Percentiles rank a stretch among this genome's conserved stretches.
These are phyloP conservation scores for Fusarium circinatum DNA, from an alignment of 2,329 filamentous ascomycete species.

Conservation along the genomic window DNA sequence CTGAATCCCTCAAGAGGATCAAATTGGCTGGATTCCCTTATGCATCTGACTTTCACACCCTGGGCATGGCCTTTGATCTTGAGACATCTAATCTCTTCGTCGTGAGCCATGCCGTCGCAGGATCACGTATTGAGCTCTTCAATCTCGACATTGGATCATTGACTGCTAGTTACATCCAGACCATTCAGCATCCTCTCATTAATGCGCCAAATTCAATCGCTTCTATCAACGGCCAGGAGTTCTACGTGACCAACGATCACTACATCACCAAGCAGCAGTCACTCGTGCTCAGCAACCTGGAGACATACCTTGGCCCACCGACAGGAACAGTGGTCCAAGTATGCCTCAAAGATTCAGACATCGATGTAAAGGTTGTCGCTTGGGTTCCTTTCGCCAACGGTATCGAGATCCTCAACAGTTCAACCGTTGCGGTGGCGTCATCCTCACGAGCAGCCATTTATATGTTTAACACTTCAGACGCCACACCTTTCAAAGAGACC, in stretches of 20 bases:
- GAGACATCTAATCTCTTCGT: conserved; percentile 50
- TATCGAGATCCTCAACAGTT: conserved; percentile 52
- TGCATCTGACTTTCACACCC: conserved; percentile 51
- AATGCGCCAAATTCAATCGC: conserved; percentile 53
- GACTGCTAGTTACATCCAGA: conserved; percentile 50
- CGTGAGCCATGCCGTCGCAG: conserved; percentile 50
- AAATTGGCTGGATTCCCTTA: conserved; percentile 33
- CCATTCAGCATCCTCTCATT: conserved; percentile 52
- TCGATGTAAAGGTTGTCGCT: conserved; percentile 44
- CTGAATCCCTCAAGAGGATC: conserved; percentile 37
- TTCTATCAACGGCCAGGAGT: conserved; percentile 48
- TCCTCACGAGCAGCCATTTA: conserved; percentile 38
- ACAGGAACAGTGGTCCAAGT: conserved; percentile 52
- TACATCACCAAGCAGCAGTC: conserved; percentile 44
- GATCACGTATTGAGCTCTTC: conserved; percentile 53
- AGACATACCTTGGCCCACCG: conserved; percentile 49
- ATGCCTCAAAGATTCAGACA: conserved; percentile 17
- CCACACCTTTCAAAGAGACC: neutral
- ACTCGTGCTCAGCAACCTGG: conserved; percentile 43
- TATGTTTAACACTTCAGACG: conserved; percentile 7
- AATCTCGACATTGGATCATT: conserved; percentile 47
- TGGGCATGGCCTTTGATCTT: conserved; percentile 54
- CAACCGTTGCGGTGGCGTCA: conserved; percentile 52
- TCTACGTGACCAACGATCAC: conserved; percentile 57
- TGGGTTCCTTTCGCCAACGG: conserved; percentile 55